Percentiles rank a stretch among this genome's conserved stretches.
Conservation (phyloP, 768 basidiomycete genomes). For the Pholiota molesta region DNA sequence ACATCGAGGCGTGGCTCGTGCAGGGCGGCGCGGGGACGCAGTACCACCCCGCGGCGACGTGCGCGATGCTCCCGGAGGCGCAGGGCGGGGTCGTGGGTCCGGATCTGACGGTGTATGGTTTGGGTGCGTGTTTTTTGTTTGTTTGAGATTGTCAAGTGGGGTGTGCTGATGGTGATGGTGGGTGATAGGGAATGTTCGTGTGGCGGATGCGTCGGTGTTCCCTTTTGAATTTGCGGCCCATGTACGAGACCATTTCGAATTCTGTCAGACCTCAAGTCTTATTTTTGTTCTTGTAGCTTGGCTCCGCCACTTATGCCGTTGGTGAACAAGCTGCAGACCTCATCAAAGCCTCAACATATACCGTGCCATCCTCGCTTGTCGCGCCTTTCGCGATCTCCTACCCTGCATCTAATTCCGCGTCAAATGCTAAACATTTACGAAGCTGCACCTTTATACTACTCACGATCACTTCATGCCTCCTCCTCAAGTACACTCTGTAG, state of each 20-base stretch:
- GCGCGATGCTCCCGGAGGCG: slow-evolving; percentile 32
- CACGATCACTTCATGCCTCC: neutral
- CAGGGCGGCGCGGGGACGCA: slow-evolving; percentile 27
- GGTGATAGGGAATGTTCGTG: slow-evolving; percentile 58
- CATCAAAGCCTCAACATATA: slow-evolving; percentile 22
- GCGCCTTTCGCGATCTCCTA: neutral
- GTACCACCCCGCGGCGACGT: slow-evolving; percentile 53
- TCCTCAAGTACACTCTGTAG: neutral
- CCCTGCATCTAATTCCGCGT: neutral
- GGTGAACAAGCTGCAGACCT: slow-evolving; percentile 31
- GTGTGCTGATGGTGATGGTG: slow-evolving; percentile 2
- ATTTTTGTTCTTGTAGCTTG: slow-evolving; percentile 22
- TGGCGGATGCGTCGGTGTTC: slow-evolving; percentile 59
- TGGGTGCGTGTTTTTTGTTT: slow-evolving; percentile 25
- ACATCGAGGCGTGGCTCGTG: slow-evolving; percentile 60
- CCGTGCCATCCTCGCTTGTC: slow-evolving; percentile 14
- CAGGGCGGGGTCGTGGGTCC: slow-evolving; percentile 35
- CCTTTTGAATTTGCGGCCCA: slow-evolving; percentile 45
- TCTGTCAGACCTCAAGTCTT: no score
- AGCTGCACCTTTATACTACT: neutral
- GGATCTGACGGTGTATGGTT: slow-evolving; percentile 32
- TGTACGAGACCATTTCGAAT: no score
- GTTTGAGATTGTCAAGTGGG: no score
- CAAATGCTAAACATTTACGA: neutral
- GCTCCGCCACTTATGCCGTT: slow-evolving; percentile 30